These are phyloP conservation scores for Aeschynomene evenia DNA, from an alignment of 306 rosid species.

Conservation along the genomic window DNA sequence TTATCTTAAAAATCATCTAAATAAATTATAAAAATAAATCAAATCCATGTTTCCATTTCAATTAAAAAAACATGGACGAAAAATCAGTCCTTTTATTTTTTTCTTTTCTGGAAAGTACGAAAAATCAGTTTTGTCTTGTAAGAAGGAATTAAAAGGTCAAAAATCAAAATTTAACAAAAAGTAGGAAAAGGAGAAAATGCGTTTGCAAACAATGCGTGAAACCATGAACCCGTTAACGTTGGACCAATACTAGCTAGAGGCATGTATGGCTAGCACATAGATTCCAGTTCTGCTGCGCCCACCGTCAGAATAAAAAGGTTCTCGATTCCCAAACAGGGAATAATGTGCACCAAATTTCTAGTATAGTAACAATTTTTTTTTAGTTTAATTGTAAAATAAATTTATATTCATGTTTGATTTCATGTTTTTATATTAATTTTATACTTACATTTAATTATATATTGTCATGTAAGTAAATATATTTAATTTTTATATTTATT, in stretches of 20 bases:
- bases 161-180: too few species aligned
- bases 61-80: too few species aligned
- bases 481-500: too few species aligned
- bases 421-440: too few species aligned
- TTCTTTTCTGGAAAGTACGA: background rate
- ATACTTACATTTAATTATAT: too few species aligned
- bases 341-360: background rate
- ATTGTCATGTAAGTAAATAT: too few species aligned
- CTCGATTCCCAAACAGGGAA: background rate
- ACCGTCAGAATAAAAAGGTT: conserved; percentile 3
- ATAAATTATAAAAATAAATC: background rate
- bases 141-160: background rate
- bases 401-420: too few species aligned
- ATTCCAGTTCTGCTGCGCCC: conserved; percentile 28
- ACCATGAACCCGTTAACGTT: background rate
- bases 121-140: background rate
- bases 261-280: background rate
- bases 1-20: background rate
- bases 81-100: too few species aligned
- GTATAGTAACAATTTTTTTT: too few species aligned
- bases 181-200: background rate
- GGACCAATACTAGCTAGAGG: background rate
- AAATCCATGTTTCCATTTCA: background rate
- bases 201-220: background rate
- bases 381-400: too few species aligned